Conservation (phyloP, 257 asterid species). For the Solanum boliviense region DNA sequence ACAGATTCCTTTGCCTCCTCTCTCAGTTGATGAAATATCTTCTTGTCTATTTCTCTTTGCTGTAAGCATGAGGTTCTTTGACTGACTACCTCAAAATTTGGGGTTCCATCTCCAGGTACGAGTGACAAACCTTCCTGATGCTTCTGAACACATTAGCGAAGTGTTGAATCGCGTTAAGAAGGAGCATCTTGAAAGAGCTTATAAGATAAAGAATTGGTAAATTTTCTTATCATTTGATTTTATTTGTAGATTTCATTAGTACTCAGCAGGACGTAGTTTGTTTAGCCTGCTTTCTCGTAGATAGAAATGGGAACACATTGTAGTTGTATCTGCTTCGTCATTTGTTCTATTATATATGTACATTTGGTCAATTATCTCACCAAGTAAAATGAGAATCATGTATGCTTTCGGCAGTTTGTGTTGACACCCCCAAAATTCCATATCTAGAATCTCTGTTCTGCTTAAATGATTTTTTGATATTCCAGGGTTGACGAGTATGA, state of each 20-base stretch:
- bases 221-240: background rate
- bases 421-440: background rate
- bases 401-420: background rate
- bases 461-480: background rate
- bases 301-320: background rate
- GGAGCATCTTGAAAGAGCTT: slow-evolving; percentile 77
- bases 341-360: background rate
- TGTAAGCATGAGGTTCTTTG: background rate
- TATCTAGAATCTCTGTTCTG: background rate
- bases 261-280: background rate
- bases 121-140: slow-evolving; percentile 87
- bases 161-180: slow-evolving; percentile 82
- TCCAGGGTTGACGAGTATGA: slow-evolving; percentile 72
- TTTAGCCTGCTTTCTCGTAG: background rate
- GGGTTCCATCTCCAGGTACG: slow-evolving; percentile 47
- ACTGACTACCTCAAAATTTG: background rate
- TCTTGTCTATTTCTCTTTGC: background rate
- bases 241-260: background rate
- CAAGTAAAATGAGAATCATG: background rate
- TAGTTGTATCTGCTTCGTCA: background rate
- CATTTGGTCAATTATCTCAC: background rate
- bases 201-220: slow-evolving; percentile 71
- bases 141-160: slow-evolving; percentile 93
- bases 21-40: background rate
- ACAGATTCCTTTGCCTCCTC: background rate